Conservation (phyloP, 176 grass and related monocot species). For the Areca catechu region DNA sequence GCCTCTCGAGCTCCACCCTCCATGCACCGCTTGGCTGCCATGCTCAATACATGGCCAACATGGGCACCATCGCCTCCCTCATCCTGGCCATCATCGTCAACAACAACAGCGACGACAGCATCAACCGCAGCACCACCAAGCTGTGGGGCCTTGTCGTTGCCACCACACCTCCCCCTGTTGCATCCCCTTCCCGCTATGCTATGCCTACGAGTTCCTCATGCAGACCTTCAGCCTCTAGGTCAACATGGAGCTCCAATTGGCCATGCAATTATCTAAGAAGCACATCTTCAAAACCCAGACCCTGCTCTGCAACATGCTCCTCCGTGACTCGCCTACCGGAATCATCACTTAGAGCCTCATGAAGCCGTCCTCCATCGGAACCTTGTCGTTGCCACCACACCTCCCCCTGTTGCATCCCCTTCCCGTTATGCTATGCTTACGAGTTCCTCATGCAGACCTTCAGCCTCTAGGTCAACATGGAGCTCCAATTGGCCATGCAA, state of each 20-base stretch:
- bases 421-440: slow-evolving; percentile 78
- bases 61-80: slow-evolving; percentile 90
- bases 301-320: slow-evolving; percentile 82
- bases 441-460: slow-evolving; percentile 98
- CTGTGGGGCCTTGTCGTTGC: slow-evolving; percentile 96
- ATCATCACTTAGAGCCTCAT: slow-evolving; percentile 91
- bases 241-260: slow-evolving; percentile 97
- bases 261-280: slow-evolving; percentile 75
- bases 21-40: slow-evolving; percentile 77
- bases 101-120: slow-evolving; percentile 44
- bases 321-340: slow-evolving; percentile 76
- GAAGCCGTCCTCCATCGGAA: too few species aligned
- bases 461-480: slow-evolving; percentile 88
- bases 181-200: slow-evolving; percentile 84
- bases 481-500: slow-evolving; percentile 78
- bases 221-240: slow-evolving; percentile 82
- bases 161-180: slow-evolving; percentile 86
- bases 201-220: slow-evolving; percentile 95
- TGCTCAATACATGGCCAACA: slow-evolving; percentile 93
- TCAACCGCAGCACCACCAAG: slow-evolving; percentile 35
- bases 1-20: slow-evolving; percentile 84
- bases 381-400: too few species aligned
- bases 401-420: slow-evolving; percentile 82
- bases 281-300: slow-evolving; percentile 82
- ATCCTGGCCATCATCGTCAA: slow-evolving; percentile 86